These are phyloP conservation scores for Agrocybe pediades DNA, from an alignment of 768 basidiomycete genomes.

Conservation along the genomic window DNA sequence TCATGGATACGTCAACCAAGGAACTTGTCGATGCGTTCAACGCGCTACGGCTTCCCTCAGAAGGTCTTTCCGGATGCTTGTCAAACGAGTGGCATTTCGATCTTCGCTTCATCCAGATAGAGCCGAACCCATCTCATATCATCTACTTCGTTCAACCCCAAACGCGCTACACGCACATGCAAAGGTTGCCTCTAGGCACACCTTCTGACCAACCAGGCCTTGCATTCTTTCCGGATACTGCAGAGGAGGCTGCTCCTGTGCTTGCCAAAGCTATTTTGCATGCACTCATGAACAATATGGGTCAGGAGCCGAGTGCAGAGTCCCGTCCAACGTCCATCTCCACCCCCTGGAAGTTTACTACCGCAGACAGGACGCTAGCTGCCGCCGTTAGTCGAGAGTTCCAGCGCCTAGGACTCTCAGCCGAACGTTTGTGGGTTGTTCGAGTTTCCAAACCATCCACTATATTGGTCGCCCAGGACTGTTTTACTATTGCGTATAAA, in stretches of 20 bases:
- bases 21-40: conserved; percentile 27
- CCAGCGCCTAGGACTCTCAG: conserved; percentile 25
- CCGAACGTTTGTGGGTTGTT: conserved; percentile 25
- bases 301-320: conserved; percentile 12
- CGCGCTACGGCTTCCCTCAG: conserved; percentile 19
- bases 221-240: conserved; percentile 32
- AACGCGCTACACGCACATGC: conserved; percentile 22
- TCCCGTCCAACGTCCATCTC: not conserved
- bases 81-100: conserved; percentile 37
- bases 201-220: conserved; percentile 14
- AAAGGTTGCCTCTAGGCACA: conserved; percentile 23
- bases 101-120: conserved; percentile 32
- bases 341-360: conserved; percentile 28
- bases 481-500: not conserved
- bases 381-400: conserved; percentile 27
- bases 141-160: conserved; percentile 30
- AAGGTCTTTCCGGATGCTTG: conserved; percentile 19
- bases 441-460: conserved; percentile 1
- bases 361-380: conserved; percentile 25
- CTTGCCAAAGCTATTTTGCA: conserved; percentile 29
- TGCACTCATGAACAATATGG: conserved; percentile 24
- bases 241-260: conserved; percentile 29
- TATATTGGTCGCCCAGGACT: not conserved
- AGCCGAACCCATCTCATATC: conserved; percentile 30
- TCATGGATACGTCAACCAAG: not conserved